Conservation (phyloP, 306 rosid species). For the Carpinus fangiana region DNA sequence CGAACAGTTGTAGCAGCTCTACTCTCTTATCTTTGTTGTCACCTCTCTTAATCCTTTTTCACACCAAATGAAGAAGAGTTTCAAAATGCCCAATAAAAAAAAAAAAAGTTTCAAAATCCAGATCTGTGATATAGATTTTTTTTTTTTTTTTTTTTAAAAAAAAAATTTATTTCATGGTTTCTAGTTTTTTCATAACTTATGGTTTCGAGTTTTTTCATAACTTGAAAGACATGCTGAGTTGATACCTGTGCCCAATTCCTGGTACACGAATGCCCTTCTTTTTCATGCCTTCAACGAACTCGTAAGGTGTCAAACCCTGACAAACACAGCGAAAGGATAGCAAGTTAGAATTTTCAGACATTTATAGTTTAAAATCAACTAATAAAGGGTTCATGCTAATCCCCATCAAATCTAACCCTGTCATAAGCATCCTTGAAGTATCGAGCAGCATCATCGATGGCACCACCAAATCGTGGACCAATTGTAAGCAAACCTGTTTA, state of each 20-base stretch:
- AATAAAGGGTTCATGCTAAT: conserved; percentile 14
- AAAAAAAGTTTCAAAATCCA: conserved; percentile 26
- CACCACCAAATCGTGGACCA: conserved; percentile 99
- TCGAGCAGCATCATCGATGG: conserved; percentile 99
- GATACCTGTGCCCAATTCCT: conserved; percentile 98
- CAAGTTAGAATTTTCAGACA: conserved; percentile 15
- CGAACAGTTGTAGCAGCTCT: conserved; percentile 85
- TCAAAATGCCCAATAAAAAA: conserved; percentile 5
- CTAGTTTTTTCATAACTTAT: not conserved
- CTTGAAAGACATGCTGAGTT: not conserved
- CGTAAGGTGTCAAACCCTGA: conserved; percentile 90
- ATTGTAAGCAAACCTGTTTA: conserved; percentile 94
- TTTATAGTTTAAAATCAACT: not conserved
- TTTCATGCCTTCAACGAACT: conserved; percentile 93
- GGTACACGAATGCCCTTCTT: conserved; percentile 98
- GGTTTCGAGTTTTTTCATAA: not conserved
- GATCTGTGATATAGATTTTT: conserved; percentile 3
- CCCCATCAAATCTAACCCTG: conserved; percentile 52
- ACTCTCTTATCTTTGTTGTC: conserved; percentile 98
- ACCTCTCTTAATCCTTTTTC: conserved; percentile 89
- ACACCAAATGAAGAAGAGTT: conserved; percentile 34
- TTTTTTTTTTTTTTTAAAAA: too few species aligned
- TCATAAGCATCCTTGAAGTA: conserved; percentile 97
- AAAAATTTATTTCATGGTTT: not conserved
- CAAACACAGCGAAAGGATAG: conserved; percentile 23